Percentiles rank a stretch among this genome's conserved stretches.
phyloP scores from a whole-genome alignment of 1,284 basidiomycete species.

The Cutaneotrichosporon cutaneum region DNA sequence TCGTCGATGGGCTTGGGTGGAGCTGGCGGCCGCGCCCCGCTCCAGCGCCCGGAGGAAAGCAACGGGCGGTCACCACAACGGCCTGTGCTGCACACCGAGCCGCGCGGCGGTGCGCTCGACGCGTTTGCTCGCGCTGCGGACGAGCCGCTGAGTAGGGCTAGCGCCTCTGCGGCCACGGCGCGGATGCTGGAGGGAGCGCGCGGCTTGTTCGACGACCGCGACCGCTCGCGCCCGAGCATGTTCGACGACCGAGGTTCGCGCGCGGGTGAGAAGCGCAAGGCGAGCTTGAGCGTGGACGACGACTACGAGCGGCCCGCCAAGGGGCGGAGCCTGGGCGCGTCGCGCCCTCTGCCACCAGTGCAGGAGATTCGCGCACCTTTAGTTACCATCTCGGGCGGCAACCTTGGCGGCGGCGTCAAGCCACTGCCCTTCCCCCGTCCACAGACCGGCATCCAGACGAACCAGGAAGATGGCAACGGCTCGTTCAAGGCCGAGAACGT shows the following conservation, averaged over 20 bases:
- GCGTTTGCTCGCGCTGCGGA: constrained; percentile 39
- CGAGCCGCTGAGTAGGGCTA: constrained; percentile 34
- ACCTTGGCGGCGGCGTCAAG: constrained; percentile 8
- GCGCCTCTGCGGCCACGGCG: constrained; percentile 30
- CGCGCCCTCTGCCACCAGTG: constrained; percentile 24
- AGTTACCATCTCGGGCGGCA: constrained; percentile 2
- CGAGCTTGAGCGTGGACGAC: constrained; percentile 19
- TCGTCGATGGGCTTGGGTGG: constrained; percentile 6
- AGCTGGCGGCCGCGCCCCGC: constrained; percentile 7
- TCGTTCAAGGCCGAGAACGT: constrained; percentile 67
- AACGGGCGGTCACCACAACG: constrained; percentile 1
- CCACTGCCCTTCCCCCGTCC: constrained; percentile 28
- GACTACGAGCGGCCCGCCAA: constrained; percentile 16
- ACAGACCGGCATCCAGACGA: constrained; percentile 36
- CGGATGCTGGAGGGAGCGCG: constrained; percentile 17
- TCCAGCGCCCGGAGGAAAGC: constrained; percentile 3
- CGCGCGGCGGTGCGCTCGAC: constrained; percentile 19
- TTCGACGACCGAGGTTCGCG: constrained; percentile 28
- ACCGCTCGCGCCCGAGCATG: constrained; percentile 17
- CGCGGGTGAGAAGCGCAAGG: constrained; percentile 37
- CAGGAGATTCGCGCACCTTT: constrained; percentile 38
- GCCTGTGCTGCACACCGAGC: neutral
- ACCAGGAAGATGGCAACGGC: constrained; percentile 27
- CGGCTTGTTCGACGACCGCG: constrained; percentile 35
- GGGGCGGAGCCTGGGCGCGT: constrained; percentile 33